phyloP scores from a whole-genome alignment of 805 yeast genomes.

The Candida cerambycidarum region DNA sequence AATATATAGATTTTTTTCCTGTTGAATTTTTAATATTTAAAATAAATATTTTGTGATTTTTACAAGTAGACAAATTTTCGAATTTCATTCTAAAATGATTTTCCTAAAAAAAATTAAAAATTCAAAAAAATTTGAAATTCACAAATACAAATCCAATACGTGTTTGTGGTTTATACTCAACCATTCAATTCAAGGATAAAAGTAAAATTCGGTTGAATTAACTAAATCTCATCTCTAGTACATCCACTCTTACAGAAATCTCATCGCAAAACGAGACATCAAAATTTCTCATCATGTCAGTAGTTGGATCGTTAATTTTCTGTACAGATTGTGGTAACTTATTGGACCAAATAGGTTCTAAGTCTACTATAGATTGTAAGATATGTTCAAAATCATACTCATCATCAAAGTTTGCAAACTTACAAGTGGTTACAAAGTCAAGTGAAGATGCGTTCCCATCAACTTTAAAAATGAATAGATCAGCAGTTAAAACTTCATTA shows the following conservation, averaged over 20 bases:
- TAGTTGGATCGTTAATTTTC: constrained; percentile 91
- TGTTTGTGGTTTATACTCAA: not conserved
- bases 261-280: constrained; percentile 6
- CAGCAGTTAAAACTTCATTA: constrained; percentile 85
- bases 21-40: not conserved
- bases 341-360: constrained; percentile 61
- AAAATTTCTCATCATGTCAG: constrained; percentile 61
- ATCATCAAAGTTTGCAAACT: constrained; percentile 60
- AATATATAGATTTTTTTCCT: not conserved
- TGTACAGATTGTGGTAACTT: constrained; percentile 92
- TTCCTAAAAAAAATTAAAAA: not conserved
- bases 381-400: constrained; percentile 46
- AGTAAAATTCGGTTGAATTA: no score
- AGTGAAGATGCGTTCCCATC: constrained; percentile 96
- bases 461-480: constrained; percentile 70
- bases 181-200: not conserved
- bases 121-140: not conserved
- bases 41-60: not conserved
- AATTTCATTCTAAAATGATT: not conserved
- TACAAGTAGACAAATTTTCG: not conserved
- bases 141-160: not conserved
- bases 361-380: constrained; percentile 55
- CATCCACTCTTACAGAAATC: no score
- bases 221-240: no score
- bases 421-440: constrained; percentile 84